Percentiles rank a stretch among this genome's conserved stretches.
These are phyloP conservation scores for Globisporangium apiculatum DNA, from an alignment of 352 stramenopile genomes.

Conservation along the genomic window DNA sequence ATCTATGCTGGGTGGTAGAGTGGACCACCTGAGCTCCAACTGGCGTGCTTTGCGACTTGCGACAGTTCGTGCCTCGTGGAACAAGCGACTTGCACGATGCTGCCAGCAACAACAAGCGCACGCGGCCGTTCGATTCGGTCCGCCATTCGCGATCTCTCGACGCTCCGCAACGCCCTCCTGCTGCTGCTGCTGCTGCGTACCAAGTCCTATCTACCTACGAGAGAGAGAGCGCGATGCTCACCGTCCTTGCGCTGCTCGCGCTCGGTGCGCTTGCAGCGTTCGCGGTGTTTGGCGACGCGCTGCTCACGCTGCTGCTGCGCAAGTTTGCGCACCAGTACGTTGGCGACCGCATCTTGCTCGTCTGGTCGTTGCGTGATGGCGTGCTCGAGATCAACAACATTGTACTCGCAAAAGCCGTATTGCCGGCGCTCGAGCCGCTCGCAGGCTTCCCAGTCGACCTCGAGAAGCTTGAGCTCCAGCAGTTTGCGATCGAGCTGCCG, in stretches of 20 bases:
- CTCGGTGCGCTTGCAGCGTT: constrained; percentile 24
- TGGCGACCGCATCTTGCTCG: constrained; percentile 45
- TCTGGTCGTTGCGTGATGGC: constrained; percentile 57
- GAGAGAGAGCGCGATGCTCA: constrained; percentile 14
- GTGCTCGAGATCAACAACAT: constrained; percentile 57
- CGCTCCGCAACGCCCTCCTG: too few species aligned
- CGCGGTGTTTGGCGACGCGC: constrained; percentile 38
- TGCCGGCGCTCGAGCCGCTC: constrained; percentile 52
- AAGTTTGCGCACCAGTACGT: constrained; percentile 36
- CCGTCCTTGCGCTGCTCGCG: constrained; percentile 23
- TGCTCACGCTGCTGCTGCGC: constrained; percentile 51
- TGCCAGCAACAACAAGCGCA: too few species aligned
- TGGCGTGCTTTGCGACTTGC: too few species aligned
- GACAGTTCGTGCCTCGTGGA: too few species aligned
- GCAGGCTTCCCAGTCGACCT: constrained; percentile 53
- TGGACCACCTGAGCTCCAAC: too few species aligned
- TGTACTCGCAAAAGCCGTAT: constrained; percentile 26
- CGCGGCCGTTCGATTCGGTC: too few species aligned
- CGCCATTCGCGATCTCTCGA: too few species aligned
- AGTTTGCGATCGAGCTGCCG: constrained; percentile 47
- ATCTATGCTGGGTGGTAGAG: too few species aligned
- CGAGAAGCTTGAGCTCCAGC: constrained; percentile 51
- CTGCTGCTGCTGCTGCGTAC: too few species aligned
- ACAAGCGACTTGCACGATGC: too few species aligned
- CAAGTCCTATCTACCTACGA: too few species aligned